Base-by-base conservation (phyloP, 2,329 filamentous ascomycete genomes). In the Calycina herbarum region DNA sequence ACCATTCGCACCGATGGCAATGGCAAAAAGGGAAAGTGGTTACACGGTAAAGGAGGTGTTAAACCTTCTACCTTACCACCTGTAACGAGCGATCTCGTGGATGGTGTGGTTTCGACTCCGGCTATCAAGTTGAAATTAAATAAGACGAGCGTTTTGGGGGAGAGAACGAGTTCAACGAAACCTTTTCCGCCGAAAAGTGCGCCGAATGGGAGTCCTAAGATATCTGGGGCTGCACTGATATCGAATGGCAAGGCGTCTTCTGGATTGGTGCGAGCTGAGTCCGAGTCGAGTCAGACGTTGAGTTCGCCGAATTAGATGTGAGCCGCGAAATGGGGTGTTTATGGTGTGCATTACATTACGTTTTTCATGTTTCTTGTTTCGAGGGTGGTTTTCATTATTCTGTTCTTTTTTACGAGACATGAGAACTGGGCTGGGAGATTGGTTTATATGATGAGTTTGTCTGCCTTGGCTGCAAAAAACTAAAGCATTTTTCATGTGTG, bases 241-340 rank as follows among this genome's bases (percentile, higher is more conserved):
- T 54, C 31, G n/a, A 65, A 58, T 61, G 61, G 63, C 38, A 64
- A 64, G 54, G 17, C 38, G 6, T 38, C 60, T 20, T 15, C 62
- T 27, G 69, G 51, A 66, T 68, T 58, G 10, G 35, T 64, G n/a
- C 58, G 63, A 2, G 64, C 64, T 1, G 65, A 66, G 24, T 66
- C 64, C 3, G 66, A 68, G 54, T 68, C 66, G 15, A 72, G 70
- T 60, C 70, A 72, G 59, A 73, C 72, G 17, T 54, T 72, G 57
- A 67, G 64, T 24, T 70, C 69, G 13, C 69, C 70, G 17, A 71
- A 67, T 61, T 70, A 63, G 60, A 33, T 10, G 11, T 2, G 24
- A 8, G 7, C 5, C 15, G 1, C 10, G 29, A n/a, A 15, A 42
- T 17, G 17, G 42, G 2, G 42, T 48, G 17, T 48, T 48, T n/a